phyloP scores from a whole-genome alignment of 2,329 filamentous ascomycete genomes.

The Stachybotrys chartarum region DNA sequence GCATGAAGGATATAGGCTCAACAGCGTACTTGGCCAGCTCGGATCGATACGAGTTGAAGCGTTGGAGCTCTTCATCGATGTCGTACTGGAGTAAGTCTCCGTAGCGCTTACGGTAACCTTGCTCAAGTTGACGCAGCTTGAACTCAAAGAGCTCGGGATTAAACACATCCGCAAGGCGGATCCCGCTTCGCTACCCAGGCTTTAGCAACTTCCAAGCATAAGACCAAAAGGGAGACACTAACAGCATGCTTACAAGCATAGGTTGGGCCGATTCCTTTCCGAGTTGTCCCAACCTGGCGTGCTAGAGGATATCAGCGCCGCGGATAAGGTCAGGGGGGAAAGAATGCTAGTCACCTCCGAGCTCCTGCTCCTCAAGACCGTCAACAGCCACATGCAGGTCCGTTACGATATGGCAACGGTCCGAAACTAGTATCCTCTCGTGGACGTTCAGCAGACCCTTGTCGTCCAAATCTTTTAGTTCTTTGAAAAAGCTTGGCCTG shows the following conservation, averaged over 20 bases:
- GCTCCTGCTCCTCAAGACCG: constrained; percentile 55
- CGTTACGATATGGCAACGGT: constrained; percentile 57
- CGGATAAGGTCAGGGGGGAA: constrained; percentile 15
- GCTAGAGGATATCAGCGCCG: constrained; percentile 14
- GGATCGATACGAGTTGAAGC: constrained; percentile 50
- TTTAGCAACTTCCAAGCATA: background rate
- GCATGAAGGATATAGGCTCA: constrained; percentile 60
- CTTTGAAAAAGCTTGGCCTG: constrained; percentile 31
- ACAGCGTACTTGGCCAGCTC: constrained; percentile 50
- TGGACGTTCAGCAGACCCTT: constrained; percentile 28
- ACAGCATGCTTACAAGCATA: constrained; percentile 10
- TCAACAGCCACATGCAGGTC: constrained; percentile 62
- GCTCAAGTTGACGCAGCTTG: constrained; percentile 54
- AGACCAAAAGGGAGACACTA: background rate
- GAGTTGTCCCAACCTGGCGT: constrained; percentile 26
- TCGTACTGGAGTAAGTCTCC: constrained; percentile 58
- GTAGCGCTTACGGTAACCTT: constrained; percentile 54
- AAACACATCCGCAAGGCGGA: constrained; percentile 62
- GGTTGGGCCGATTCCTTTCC: constrained; percentile 30
- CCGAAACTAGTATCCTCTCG: constrained; percentile 53
- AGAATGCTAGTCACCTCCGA: constrained; percentile 24
- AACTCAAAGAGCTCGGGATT: constrained; percentile 58
- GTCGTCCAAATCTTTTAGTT: constrained; percentile 9
- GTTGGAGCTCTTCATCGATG: constrained; percentile 57
- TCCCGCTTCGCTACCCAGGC: constrained; percentile 47